Conservation (phyloP, 108 stramenopile species). For the Cyclotella sp. region DNA sequence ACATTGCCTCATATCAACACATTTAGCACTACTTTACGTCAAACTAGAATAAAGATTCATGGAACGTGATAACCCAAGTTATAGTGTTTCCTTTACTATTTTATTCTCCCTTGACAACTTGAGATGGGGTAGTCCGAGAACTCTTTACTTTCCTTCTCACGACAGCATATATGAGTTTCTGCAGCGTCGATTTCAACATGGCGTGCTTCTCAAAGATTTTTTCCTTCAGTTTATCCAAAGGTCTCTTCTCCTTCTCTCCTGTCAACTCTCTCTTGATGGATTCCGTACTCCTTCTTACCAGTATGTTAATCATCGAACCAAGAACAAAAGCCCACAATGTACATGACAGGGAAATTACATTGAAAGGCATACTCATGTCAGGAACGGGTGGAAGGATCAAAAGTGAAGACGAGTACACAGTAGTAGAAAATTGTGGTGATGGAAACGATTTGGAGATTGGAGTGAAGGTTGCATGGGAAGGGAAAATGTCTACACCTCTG, state of each 20-base stretch:
- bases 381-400: constrained; percentile 84
- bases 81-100: no score
- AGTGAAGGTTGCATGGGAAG: constrained; percentile 60
- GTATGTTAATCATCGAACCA: constrained; percentile 81
- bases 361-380: constrained; percentile 96
- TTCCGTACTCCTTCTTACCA: constrained; percentile 75
- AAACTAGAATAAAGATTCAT: no score
- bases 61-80: no score
- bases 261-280: constrained; percentile 63
- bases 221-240: constrained; percentile 41
- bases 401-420: constrained; percentile 66
- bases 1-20: no score
- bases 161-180: background rate
- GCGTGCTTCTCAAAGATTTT: constrained; percentile 29
- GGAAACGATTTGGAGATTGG: constrained; percentile 4
- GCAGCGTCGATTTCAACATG: constrained; percentile 45
- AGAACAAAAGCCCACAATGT: constrained; percentile 88
- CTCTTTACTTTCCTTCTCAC: background rate
- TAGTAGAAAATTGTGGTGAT: constrained; percentile 19
- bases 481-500: constrained; percentile 75
- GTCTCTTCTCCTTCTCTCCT: constrained; percentile 49
- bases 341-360: constrained; percentile 89
- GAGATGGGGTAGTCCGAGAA: no score
- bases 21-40: no score
- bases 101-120: background rate